Conservation (phyloP, 202 grass and related monocot species). For the Setaria italica region DNA sequence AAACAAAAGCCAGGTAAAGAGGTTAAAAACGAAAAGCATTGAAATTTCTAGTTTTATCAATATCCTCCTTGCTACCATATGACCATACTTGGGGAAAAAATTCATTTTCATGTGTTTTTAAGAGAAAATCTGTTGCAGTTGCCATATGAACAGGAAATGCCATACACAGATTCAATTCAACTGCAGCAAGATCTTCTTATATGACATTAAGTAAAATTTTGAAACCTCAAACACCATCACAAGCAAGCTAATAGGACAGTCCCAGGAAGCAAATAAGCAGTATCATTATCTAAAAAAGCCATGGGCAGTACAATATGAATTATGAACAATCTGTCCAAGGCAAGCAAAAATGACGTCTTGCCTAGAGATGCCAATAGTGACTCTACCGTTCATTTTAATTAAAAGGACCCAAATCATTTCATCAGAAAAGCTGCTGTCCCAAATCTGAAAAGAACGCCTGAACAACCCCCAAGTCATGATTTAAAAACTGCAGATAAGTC, state of each 20-base stretch:
- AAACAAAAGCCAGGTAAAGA: constrained; percentile 7
- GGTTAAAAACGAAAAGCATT: constrained; percentile 8
- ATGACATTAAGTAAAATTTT: neutral
- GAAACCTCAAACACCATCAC: neutral
- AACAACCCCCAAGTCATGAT: constrained; percentile 40
- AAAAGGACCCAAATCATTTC: neutral
- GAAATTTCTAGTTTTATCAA: neutral
- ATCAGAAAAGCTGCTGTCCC: constrained; percentile 5
- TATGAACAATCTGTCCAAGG: constrained; percentile 27
- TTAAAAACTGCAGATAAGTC: constrained; percentile 15
- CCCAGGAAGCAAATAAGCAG: neutral
- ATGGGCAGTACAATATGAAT: neutral
- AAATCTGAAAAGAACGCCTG: constrained; percentile 38
- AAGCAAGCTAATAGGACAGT: neutral
- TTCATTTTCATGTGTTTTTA: neutral
- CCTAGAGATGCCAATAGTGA: constrained; percentile 32
- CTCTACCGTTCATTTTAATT: constrained; percentile 8
- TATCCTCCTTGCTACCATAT: neutral
- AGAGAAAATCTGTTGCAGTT: neutral
- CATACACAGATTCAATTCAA: neutral
- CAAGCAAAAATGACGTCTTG: neutral
- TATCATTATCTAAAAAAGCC: neutral
- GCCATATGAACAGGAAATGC: constrained; percentile 14
- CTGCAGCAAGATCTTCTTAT: constrained; percentile 3
- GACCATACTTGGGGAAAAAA: constrained; percentile 2